Conservation (phyloP, 306 rosid genomes). For the Prunus persica region DNA sequence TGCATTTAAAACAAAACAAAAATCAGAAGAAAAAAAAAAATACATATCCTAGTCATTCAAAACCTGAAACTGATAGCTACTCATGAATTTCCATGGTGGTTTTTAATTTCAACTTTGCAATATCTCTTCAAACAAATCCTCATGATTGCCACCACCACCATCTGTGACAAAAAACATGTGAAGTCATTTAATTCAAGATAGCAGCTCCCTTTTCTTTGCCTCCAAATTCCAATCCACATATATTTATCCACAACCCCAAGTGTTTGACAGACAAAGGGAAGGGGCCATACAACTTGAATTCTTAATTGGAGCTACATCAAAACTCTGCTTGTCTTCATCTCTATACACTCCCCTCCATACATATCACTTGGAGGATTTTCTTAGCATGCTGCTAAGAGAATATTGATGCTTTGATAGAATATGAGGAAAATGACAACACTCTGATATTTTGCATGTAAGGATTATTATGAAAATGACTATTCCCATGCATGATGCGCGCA, state of each 20-base stretch:
- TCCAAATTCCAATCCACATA: not conserved
- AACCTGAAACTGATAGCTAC: too few relatives aligned
- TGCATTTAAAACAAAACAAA: too few relatives aligned
- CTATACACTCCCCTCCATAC: not conserved
- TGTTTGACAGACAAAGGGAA: not conserved
- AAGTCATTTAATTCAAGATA: not conserved
- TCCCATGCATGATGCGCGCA: too few relatives aligned
- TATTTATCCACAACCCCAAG: not conserved
- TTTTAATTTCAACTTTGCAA: too few relatives aligned
- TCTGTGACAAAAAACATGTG: not conserved
- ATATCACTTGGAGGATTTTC: not conserved
- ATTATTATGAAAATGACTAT: not conserved
- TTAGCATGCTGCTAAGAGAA: not conserved
- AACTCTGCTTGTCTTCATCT: slow-evolving; percentile 8
- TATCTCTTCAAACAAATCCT: too few relatives aligned
- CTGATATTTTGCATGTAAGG: not conserved
- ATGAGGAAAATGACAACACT: slow-evolving; percentile 27
- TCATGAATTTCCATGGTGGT: too few relatives aligned
- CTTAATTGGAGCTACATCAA: not conserved
- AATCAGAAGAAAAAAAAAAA: too few relatives aligned
- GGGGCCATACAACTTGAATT: not conserved
- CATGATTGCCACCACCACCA: not conserved
- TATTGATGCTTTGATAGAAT: not conserved
- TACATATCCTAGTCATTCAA: too few relatives aligned
- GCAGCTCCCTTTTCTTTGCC: not conserved